Evolutionary conservation across 768 basidiomycete genomes (phyloP).

Genomic region (Amanita brunnescens): DNA sequence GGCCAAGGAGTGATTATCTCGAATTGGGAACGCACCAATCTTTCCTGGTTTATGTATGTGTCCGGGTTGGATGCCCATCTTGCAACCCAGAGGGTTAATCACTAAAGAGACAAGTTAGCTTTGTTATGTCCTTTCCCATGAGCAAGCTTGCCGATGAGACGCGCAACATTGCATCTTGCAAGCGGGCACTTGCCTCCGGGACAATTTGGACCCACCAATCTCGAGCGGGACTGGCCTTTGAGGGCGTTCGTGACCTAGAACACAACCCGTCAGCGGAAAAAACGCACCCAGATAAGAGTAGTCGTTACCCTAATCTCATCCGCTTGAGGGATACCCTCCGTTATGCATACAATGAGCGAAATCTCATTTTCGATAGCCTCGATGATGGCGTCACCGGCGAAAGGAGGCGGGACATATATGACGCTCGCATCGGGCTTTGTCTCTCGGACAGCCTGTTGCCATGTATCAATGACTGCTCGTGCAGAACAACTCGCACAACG

Average conservation of each 20-base stretch:
- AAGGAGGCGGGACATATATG: constrained; percentile 96
- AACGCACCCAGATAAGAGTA: neutral
- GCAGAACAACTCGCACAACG: constrained; percentile 13
- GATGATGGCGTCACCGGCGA: constrained; percentile 93
- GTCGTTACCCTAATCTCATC: constrained; percentile 82
- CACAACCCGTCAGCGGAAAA: neutral
- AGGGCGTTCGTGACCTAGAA: constrained; percentile 84
- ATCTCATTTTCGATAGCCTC: constrained; percentile 99
- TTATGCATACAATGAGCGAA: constrained; percentile 94
- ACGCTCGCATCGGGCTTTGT: constrained; percentile 88
- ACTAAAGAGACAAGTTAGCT: constrained; percentile 28
- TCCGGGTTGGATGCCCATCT: constrained; percentile 98
- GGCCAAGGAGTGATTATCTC: neutral
- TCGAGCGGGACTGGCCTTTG: constrained; percentile 87
- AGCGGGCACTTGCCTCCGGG: constrained; percentile 60
- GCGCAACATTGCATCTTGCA: too few relatives aligned
- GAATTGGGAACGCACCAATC: constrained; percentile 53
- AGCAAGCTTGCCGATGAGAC: neutral
- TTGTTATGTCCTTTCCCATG: neutral
- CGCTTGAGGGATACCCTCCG: constrained; percentile 95
- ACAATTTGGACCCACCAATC: constrained; percentile 97
- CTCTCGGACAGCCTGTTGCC: constrained; percentile 73
- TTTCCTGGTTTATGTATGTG: constrained; percentile 96
- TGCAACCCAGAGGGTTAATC: constrained; percentile 95
- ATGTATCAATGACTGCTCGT: constrained; percentile 4